A percentile compares a stretch with the other conserved stretches of the same genome.
Conservation (phyloP, 257 asterid genomes). For the Ilex aquifolium region DNA sequence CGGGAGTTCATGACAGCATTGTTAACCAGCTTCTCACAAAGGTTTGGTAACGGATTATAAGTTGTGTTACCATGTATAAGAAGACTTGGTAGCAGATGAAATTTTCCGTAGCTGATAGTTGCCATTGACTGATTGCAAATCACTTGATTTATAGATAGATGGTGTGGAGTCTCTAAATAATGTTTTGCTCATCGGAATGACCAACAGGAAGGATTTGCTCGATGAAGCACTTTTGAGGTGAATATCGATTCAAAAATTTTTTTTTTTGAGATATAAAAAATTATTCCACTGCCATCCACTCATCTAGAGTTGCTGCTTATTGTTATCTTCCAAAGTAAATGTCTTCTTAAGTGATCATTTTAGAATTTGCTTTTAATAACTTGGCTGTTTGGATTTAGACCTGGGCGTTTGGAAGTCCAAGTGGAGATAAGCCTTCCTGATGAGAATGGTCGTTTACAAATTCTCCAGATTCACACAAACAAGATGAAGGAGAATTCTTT, state of each 20-base stretch:
- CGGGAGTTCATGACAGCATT: conserved; percentile 99
- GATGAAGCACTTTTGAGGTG: conserved; percentile 99
- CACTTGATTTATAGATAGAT: conserved; percentile 66
- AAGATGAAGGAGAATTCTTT: conserved; percentile 96
- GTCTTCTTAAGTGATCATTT: no score
- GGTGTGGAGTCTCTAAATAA: conserved; percentile 98
- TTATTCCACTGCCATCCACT: neutral
- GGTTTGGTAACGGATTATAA: conserved; percentile 43
- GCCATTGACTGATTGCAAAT: neutral
- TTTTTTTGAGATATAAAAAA: neutral
- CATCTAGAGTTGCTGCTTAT: neutral
- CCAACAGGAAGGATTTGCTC: conserved; percentile 93
- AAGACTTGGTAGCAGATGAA: no score
- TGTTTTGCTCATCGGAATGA: conserved; percentile 98
- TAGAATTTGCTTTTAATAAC: no score
- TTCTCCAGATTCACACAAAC: conserved; percentile 94
- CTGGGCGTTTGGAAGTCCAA: conserved; percentile 98
- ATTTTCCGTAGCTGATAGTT: neutral
- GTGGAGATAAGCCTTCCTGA: conserved; percentile 99
- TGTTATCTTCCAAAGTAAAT: neutral
- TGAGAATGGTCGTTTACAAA: conserved; percentile 96
- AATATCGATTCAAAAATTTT: conserved; percentile 14
- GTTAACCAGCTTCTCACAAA: conserved; percentile 97
- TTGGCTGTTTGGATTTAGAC: conserved; percentile 45
- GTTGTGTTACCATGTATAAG: neutral